Conservation (phyloP, 2,329 filamentous ascomycete genomes). For the Alternaria ethzedia region DNA sequence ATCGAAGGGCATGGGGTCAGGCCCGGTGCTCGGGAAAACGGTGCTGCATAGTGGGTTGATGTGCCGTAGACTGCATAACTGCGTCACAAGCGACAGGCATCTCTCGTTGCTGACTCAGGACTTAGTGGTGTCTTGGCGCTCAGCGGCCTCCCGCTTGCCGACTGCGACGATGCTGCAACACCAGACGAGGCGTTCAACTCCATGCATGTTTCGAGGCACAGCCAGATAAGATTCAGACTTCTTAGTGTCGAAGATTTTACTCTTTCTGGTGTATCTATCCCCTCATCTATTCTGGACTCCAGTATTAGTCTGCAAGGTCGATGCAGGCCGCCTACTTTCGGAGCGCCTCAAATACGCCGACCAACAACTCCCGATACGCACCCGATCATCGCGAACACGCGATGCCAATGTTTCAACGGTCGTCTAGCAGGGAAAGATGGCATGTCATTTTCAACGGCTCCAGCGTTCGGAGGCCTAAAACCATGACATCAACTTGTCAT, state of each 20-base stretch:
- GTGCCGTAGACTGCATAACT: constrained; percentile 9
- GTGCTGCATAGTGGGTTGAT: constrained; percentile 10
- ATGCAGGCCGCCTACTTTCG: constrained; percentile 2
- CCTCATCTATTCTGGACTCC: background rate
- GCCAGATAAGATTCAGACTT: background rate
- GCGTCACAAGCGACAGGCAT: constrained; percentile 10
- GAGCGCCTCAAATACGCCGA: background rate
- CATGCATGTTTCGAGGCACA: background rate
- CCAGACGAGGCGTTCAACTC: background rate
- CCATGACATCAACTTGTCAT: background rate
- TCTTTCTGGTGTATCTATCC: background rate
- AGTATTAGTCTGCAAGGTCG: background rate
- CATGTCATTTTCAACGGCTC: background rate
- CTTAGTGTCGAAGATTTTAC: background rate
- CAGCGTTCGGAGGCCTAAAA: background rate
- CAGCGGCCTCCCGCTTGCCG: constrained; percentile 1
- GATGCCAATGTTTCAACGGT: background rate
- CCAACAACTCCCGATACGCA: background rate
- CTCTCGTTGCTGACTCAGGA: constrained; percentile 7
- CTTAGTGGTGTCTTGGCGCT: constrained; percentile 2
- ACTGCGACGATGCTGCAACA: constrained; percentile 1
- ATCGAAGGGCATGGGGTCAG: constrained; percentile 8
- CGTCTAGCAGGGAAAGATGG: background rate
- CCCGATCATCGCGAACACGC: background rate
- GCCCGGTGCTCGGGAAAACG: constrained; percentile 14